A percentile compares a stretch with the other conserved stretches of the same genome.
Conservation (phyloP, 352 stramenopile species). For the Phytophthora cactorum region DNA sequence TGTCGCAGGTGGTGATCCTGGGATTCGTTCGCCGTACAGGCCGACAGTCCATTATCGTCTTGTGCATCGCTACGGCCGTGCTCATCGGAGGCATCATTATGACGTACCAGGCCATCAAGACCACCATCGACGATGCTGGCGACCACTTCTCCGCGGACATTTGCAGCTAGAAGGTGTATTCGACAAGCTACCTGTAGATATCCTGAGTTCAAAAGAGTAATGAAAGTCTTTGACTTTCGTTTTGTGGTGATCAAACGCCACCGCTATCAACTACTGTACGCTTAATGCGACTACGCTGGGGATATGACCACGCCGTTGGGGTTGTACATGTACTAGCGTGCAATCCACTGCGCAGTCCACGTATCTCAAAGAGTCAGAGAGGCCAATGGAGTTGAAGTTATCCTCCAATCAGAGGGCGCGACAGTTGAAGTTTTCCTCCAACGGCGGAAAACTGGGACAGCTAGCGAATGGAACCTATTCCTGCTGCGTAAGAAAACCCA, state of each 20-base stretch:
- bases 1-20: slow-evolving; percentile 56
- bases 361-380: too few relatives aligned
- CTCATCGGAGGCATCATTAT: slow-evolving; percentile 52
- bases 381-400: too few relatives aligned
- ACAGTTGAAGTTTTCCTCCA: slow-evolving; percentile 19
- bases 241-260: background rate
- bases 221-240: background rate
- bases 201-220: background rate
- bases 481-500: slow-evolving; percentile 14
- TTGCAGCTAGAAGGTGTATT: slow-evolving; percentile 38
- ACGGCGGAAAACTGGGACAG: slow-evolving; percentile 24
- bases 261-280: too few relatives aligned
- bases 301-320: too few relatives aligned
- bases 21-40: slow-evolving; percentile 59
- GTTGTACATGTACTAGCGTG: too few relatives aligned
- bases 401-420: background rate
- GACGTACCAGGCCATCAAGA: slow-evolving; percentile 60
- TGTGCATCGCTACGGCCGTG: slow-evolving; percentile 58
- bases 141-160: slow-evolving; percentile 44
- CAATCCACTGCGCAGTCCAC: too few relatives aligned
- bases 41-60: slow-evolving; percentile 65
- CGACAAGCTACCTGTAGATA: background rate
- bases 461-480: slow-evolving; percentile 14
- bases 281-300: too few relatives aligned
- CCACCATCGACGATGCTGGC: slow-evolving; percentile 47